phyloP scores from a whole-genome alignment of 2,329 filamentous ascomycete species.

The Pseudogymnoascus destructans region DNA sequence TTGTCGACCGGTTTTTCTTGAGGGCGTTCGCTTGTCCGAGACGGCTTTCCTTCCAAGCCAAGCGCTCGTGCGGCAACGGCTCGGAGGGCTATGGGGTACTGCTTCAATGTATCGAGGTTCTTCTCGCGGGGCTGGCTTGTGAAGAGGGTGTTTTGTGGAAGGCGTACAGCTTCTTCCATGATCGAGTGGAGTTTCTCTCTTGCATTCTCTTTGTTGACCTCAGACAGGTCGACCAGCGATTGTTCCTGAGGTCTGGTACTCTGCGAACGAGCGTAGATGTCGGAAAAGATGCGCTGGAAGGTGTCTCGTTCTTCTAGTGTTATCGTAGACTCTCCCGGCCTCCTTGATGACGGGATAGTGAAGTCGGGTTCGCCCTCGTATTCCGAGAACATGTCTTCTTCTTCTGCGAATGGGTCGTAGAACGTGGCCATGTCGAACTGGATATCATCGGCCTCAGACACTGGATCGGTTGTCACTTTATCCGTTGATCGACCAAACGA shows the following conservation, averaged over 20 bases:
- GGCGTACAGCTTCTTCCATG: constrained; percentile 3
- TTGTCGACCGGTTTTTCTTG: constrained; percentile 2
- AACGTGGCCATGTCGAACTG: constrained; percentile 5
- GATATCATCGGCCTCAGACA: not conserved
- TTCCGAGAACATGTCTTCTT: constrained; percentile 40
- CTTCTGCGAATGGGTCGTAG: constrained; percentile 12
- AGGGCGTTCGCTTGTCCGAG: constrained; percentile 8
- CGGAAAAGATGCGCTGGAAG: constrained; percentile 43
- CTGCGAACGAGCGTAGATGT: constrained; percentile 36
- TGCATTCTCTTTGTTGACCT: constrained; percentile 11
- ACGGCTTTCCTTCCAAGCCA: constrained; percentile 15
- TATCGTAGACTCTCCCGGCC: constrained; percentile 35
- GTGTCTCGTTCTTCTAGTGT: constrained; percentile 39
- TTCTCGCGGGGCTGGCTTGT: not conserved
- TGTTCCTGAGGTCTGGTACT: constrained; percentile 10
- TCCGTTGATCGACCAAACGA: not conserved
- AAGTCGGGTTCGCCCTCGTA: constrained; percentile 27
- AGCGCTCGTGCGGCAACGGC: constrained; percentile 23
- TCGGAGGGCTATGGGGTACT: constrained; percentile 23
- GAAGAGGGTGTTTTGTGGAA: constrained; percentile 1
- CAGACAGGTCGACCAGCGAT: not conserved
- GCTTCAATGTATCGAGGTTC: constrained; percentile 15
- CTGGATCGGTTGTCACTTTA: not conserved
- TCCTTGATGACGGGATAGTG: constrained; percentile 11
- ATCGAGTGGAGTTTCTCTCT: constrained; percentile 13